phyloP scores from a whole-genome alignment of 2,329 filamentous ascomycete genomes.

The Fusarium algeriense region DNA sequence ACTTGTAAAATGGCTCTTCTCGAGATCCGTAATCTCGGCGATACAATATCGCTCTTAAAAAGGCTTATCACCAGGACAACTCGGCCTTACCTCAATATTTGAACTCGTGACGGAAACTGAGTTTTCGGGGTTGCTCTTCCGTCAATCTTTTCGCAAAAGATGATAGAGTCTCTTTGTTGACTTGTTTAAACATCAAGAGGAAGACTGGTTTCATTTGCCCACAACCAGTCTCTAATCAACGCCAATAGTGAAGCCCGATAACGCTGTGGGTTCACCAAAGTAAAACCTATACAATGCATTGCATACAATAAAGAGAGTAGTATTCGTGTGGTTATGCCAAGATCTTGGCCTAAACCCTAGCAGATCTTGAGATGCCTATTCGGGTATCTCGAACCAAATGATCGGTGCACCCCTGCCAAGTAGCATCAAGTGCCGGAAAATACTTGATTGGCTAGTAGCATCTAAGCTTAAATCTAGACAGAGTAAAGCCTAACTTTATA shows the following conservation, averaged over 20 bases:
- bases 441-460: constrained; percentile 2
- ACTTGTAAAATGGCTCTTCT: too few species aligned
- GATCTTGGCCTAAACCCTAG: constrained; percentile 9
- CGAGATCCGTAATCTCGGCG: background rate
- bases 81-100: background rate
- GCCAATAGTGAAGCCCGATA: background rate
- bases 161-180: background rate
- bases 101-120: background rate
- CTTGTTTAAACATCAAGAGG: background rate
- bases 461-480: constrained; percentile 7
- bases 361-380: constrained; percentile 7
- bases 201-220: background rate
- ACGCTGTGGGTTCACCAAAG: background rate
- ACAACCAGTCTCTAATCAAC: too few species aligned
- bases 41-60: background rate
- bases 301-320: background rate
- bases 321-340: constrained; percentile 12
- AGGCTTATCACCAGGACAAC: background rate
- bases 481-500: background rate
- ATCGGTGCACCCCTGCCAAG: constrained; percentile 1
- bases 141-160: background rate
- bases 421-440: background rate
- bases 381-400: background rate
- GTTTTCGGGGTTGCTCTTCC: background rate
- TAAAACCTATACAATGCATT: background rate